A percentile compares a stretch with the other conserved stretches of the same genome.
These are phyloP conservation scores for Diaporthe nobilis DNA, from an alignment of 2,329 filamentous ascomycete genomes.

Conservation along the genomic window DNA sequence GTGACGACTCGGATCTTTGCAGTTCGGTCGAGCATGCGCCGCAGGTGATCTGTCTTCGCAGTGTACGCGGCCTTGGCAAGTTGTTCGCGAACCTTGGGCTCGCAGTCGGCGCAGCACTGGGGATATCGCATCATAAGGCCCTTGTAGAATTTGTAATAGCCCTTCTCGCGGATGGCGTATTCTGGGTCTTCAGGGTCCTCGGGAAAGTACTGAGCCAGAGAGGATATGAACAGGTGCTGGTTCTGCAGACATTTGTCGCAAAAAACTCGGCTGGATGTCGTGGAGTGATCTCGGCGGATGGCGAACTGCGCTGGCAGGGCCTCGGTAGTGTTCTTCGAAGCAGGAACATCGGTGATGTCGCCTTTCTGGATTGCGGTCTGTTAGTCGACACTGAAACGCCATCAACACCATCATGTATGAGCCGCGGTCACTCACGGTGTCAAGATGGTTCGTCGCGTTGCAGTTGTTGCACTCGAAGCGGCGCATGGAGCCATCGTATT, in stretches of 20 bases:
- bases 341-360: conserved; percentile 89
- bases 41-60: conserved; percentile 85
- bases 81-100: conserved; percentile 78
- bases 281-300: conserved; percentile 56
- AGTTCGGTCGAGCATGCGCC: conserved; percentile 80
- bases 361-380: conserved; percentile 72
- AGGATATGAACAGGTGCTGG: conserved; percentile 83
- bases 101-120: conserved; percentile 87
- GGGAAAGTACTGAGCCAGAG: conserved; percentile 84
- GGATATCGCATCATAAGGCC: conserved; percentile 88
- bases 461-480: conserved; percentile 84
- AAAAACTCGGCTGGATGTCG: conserved; percentile 61
- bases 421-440: conserved; percentile 73
- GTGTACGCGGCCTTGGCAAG: conserved; percentile 82
- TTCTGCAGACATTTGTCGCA: conserved; percentile 90
- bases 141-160: conserved; percentile 78
- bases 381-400: not conserved
- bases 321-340: conserved; percentile 66
- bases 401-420: not conserved
- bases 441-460: conserved; percentile 90
- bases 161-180: conserved; percentile 77
- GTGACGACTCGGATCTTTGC: conserved; percentile 59
- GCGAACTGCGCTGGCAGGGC: conserved; percentile 63
- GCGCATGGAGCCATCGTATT: conserved; percentile 69
- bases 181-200: conserved; percentile 75